Percentiles rank a stretch among this genome's conserved stretches.
Conservation (phyloP, 805 yeast species). For the Saturnispora sekii region DNA sequence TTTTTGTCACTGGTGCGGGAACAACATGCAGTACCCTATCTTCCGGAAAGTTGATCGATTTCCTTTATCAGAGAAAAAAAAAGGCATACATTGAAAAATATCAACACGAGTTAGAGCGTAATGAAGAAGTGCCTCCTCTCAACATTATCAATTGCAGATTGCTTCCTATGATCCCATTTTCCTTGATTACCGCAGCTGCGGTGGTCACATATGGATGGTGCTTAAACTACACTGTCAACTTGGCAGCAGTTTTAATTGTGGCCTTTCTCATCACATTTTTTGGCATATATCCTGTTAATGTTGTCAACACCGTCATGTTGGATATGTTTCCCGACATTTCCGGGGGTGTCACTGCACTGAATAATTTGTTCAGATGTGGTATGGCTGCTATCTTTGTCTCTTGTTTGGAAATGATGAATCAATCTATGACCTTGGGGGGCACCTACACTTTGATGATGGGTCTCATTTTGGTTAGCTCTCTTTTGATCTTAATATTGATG, state of each 20-base stretch:
- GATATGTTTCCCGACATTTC: constrained; percentile 64
- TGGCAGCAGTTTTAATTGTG: constrained; percentile 49
- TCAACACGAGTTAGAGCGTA: constrained; percentile 5
- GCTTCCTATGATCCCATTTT: constrained; percentile 35
- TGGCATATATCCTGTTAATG: constrained; percentile 48
- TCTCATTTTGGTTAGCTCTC: constrained; percentile 19
- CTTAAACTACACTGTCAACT: constrained; percentile 34
- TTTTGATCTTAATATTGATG: constrained; percentile 13
- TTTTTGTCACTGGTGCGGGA: constrained; percentile 65
- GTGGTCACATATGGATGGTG: constrained; percentile 66
- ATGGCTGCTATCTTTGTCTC: constrained; percentile 64
- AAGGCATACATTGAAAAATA: constrained; percentile 23
- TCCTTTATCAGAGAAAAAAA: constrained; percentile 33
- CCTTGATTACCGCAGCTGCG: constrained; percentile 31
- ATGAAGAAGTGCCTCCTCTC: constrained; percentile 30
- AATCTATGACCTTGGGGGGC: constrained; percentile 58
- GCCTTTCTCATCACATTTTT: constrained; percentile 49
- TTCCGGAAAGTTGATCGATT: constrained; percentile 50
- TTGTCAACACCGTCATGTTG: constrained; percentile 58
- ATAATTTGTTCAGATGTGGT: constrained; percentile 67
- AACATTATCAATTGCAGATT: constrained; percentile 49
- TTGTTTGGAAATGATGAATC: constrained; percentile 51
- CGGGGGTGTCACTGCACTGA: constrained; percentile 65
- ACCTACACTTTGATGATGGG: constrained; percentile 65
- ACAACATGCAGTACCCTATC: constrained; percentile 50